phyloP scores from a whole-genome alignment of 345 rosid species.

The Linum usitatissimum region DNA sequence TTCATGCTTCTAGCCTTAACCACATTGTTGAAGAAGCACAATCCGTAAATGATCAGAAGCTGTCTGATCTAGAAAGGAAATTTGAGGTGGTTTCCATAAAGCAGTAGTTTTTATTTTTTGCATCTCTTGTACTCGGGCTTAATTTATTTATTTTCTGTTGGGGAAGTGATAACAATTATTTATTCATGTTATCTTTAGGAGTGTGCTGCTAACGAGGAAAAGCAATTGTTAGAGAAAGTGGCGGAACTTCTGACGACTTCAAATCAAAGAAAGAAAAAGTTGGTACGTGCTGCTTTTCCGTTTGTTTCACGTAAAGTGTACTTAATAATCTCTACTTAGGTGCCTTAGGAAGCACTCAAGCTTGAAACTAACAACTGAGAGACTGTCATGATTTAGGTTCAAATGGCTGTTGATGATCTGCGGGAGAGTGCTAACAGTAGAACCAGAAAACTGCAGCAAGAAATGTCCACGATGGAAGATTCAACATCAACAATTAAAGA shows the following conservation, averaged over 20 bases:
- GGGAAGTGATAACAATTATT: background rate
- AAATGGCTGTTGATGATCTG: conserved; percentile 77
- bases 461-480: conserved; percentile 87
- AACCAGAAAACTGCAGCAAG: conserved; percentile 68
- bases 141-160: background rate
- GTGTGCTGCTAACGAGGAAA: conserved; percentile 82
- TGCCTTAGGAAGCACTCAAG: conserved; percentile 1
- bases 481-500: conserved; percentile 60
- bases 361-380: conserved; percentile 5
- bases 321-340: background rate
- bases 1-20: conserved; percentile 59
- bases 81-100: conserved; percentile 54
- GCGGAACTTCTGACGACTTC: conserved; percentile 80
- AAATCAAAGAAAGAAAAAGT: conserved; percentile 77
- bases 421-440: conserved; percentile 62
- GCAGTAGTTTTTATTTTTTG: background rate
- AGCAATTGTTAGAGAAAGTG: conserved; percentile 73
- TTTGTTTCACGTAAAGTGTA: background rate
- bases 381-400: conserved; percentile 40
- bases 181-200: conserved; percentile 34
- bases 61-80: conserved; percentile 75
- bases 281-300: conserved; percentile 33
- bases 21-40: conserved; percentile 79
- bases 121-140: background rate
- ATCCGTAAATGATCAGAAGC: conserved; percentile 56